Conservation (phyloP, 345 rosid species). For the Salix caprea region DNA sequence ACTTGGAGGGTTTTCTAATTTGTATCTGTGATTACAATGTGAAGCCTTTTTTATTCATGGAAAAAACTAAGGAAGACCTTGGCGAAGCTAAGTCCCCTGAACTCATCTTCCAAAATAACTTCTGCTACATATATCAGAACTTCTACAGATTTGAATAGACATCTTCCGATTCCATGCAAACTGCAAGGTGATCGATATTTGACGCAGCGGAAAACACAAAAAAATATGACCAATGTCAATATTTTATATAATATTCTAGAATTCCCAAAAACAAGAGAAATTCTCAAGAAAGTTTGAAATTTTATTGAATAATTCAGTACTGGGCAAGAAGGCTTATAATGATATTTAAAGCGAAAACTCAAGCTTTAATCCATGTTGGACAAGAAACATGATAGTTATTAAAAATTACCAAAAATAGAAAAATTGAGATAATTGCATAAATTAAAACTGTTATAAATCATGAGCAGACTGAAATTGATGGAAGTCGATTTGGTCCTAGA, state of each 20-base stretch:
- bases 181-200: background rate
- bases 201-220: too few relatives aligned
- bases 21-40: background rate
- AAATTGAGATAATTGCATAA: too few relatives aligned
- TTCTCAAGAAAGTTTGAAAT: too few relatives aligned
- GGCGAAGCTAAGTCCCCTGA: background rate
- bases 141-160: background rate
- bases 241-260: too few relatives aligned
- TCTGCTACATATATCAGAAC: background rate
- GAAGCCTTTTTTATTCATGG: background rate
- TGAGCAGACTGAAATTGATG: fast-evolving
- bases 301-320: too few relatives aligned
- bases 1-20: background rate
- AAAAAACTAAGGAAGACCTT: background rate
- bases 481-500: too few relatives aligned
- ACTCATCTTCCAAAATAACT: background rate
- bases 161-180: background rate
- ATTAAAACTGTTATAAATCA: too few relatives aligned
- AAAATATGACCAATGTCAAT: fast-evolving
- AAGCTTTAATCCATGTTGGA: fast-evolving
- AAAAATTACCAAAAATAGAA: too few relatives aligned
- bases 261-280: too few relatives aligned
- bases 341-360: too few relatives aligned
- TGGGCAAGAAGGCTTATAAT: too few relatives aligned
- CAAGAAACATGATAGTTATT: too few relatives aligned